Conservation (phyloP, 2,329 filamentous ascomycete species). For the Leptodontidium sp. region DNA sequence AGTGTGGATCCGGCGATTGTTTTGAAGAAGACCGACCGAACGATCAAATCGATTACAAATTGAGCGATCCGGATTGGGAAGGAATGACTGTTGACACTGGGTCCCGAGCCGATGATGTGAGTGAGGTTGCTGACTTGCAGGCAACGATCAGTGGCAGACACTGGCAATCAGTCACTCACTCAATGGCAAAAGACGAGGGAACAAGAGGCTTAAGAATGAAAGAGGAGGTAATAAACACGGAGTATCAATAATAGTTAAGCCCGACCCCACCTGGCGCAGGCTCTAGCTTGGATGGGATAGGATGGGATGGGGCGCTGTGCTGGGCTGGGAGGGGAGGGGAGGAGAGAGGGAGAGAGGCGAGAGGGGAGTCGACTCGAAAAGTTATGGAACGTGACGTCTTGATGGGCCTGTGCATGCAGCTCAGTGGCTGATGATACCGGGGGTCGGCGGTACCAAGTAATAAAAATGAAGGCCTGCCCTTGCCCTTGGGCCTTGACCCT, state of each 20-base stretch:
- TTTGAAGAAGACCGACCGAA: conserved; percentile 4
- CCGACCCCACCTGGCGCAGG: not conserved
- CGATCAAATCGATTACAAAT: conserved; percentile 8
- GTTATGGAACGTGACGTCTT: conserved; percentile 18
- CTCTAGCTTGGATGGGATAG: conserved; percentile 2
- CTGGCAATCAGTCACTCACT: not conserved
- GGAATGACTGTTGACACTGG: conserved; percentile 13
- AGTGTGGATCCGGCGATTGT: conserved; percentile 10
- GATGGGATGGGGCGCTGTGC: not conserved
- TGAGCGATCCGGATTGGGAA: not conserved
- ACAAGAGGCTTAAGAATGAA: not conserved
- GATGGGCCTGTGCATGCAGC: not conserved
- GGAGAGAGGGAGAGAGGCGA: not conserved
- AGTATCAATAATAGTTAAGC: conserved; percentile 11
- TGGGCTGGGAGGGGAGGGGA: not conserved
- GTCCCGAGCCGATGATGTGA: not conserved
- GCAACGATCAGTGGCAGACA: not conserved
- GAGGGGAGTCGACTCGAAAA: not conserved
- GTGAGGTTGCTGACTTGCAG: conserved; percentile 6
- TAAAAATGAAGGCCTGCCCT: too few species aligned
- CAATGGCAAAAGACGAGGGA: not conserved
- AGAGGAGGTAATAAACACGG: not conserved
- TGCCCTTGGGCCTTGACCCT: not conserved
- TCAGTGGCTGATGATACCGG: not conserved
- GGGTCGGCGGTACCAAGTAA: not conserved